phyloP scores from a whole-genome alignment of 805 yeast genomes.

The Candida palmyrensis region DNA sequence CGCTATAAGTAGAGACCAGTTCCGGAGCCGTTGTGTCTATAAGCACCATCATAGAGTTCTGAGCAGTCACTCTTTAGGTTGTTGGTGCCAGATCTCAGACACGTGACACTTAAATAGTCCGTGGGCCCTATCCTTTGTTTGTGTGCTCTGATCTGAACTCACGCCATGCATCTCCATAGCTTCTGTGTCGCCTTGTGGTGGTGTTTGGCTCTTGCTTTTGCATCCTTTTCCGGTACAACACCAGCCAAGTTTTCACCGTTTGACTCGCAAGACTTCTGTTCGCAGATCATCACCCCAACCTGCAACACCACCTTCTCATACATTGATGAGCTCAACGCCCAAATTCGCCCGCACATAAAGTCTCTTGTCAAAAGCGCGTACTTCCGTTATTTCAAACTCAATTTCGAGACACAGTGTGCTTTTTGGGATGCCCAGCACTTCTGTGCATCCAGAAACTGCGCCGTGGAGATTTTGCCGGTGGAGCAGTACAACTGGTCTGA shows the following conservation, averaged over 20 bases:
- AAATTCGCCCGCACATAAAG: slow-evolving; percentile 44
- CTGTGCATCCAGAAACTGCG: slow-evolving; percentile 85
- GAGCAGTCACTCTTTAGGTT: no score
- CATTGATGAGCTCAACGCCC: slow-evolving; percentile 32
- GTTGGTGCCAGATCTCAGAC: no score
- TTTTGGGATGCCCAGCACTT: slow-evolving; percentile 79
- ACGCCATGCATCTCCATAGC: no score
- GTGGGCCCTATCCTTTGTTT: no score
- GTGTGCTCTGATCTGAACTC: no score
- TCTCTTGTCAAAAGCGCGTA: slow-evolving; percentile 67
- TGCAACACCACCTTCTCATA: slow-evolving; percentile 42
- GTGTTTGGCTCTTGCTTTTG: no score
- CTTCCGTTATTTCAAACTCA: slow-evolving; percentile 82
- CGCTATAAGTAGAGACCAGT: no score
- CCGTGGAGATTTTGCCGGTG: slow-evolving; percentile 67
- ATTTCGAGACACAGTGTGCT: slow-evolving; percentile 78
- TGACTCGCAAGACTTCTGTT: slow-evolving; percentile 39
- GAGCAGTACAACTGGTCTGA: slow-evolving; percentile 70
- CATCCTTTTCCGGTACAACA: background rate
- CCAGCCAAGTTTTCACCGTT: slow-evolving; percentile 26
- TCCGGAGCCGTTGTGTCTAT: no score
- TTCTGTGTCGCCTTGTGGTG: no score
- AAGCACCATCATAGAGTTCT: no score
- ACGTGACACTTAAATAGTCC: no score
- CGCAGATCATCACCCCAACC: slow-evolving; percentile 39